Evolutionary conservation across 2,329 filamentous ascomycete species (phyloP).

Genomic region (Aaosphaeria pasadenensis): DNA sequence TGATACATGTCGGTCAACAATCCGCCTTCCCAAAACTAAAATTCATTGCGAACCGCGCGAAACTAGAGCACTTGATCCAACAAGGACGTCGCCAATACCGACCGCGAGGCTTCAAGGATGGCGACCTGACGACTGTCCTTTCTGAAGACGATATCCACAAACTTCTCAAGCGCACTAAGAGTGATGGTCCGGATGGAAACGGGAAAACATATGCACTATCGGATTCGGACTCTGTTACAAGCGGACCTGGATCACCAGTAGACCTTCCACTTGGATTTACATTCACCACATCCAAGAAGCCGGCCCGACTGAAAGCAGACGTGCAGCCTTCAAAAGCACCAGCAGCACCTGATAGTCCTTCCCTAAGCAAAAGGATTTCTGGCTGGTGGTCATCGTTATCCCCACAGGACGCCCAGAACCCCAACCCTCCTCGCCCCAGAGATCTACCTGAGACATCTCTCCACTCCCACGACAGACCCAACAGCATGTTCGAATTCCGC

Average conservation of each 20-base stretch:
- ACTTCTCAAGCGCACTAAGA: conserved; percentile 34
- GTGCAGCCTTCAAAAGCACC: conserved; percentile 1
- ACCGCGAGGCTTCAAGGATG: conserved; percentile 26
- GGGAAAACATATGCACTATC: conserved; percentile 23
- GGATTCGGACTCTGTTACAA: conserved; percentile 27
- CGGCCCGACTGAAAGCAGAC: conserved; percentile 6
- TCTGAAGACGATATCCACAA: conserved; percentile 47
- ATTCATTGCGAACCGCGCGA: conserved; percentile 84
- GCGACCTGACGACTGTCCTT: conserved; percentile 37
- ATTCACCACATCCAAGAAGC: conserved; percentile 16
- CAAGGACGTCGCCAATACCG: conserved; percentile 50
- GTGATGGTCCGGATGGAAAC: conserved; percentile 8
- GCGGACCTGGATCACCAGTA: conserved; percentile 23
- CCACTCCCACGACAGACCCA: conserved; percentile 23
- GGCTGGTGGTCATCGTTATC: conserved; percentile 36
- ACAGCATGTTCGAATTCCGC: conserved; percentile 37
- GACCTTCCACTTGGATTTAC: conserved; percentile 26
- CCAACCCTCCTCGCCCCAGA: conserved; percentile 1
- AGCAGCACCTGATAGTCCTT: conserved; percentile 24
- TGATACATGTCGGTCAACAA: conserved; percentile 88
- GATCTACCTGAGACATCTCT: conserved; percentile 8
- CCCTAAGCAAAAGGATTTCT: conserved; percentile 25
- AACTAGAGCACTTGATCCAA: conserved; percentile 69
- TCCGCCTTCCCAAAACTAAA: conserved; percentile 88
- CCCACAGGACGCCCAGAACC: conserved; percentile 12